Conservation (phyloP, 805 yeast genomes). For the Teunomyces atbi region DNA sequence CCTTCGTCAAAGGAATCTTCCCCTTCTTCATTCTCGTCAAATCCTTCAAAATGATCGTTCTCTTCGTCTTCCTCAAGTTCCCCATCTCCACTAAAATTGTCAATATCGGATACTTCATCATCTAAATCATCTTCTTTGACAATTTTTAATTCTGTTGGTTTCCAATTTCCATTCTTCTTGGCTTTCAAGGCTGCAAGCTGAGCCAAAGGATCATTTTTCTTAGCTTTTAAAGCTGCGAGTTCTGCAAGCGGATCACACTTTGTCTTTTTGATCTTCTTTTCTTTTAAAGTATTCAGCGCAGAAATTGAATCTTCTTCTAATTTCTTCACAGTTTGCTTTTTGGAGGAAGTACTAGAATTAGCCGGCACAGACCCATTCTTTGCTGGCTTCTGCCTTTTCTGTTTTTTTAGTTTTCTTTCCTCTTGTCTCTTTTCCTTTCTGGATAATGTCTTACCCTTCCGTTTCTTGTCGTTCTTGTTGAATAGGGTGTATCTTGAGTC, state of each 20-base stretch:
- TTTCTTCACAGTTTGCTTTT: neutral
- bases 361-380: neutral
- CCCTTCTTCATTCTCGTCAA: slow-evolving; percentile 27
- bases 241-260: slow-evolving; percentile 8
- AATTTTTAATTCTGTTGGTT: slow-evolving; percentile 14
- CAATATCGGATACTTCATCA: slow-evolving; percentile 6
- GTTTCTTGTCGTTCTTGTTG: slow-evolving; percentile 14
- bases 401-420: slow-evolving; percentile 31
- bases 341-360: neutral
- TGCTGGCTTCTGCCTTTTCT: slow-evolving; percentile 19
- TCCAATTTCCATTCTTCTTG: slow-evolving; percentile 6
- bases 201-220: slow-evolving; percentile 23
- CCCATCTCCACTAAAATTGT: slow-evolving; percentile 20
- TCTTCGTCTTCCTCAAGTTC: slow-evolving; percentile 28
- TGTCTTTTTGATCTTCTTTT: slow-evolving; percentile 9
- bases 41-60: slow-evolving; percentile 38
- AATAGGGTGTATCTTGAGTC: slow-evolving; percentile 17
- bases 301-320: slow-evolving; percentile 13
- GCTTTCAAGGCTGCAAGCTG: slow-evolving; percentile 16
- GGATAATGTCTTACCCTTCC: slow-evolving; percentile 24
- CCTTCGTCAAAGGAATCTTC: slow-evolving; percentile 18
- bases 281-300: slow-evolving; percentile 13
- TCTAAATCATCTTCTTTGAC: slow-evolving; percentile 31
- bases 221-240: slow-evolving; percentile 11
- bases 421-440: slow-evolving; percentile 38